Evolutionary conservation across 305 asterid genomes (phyloP), one percentile per base, ranked within the genome.

Genomic region (Lippia alba): DNA sequence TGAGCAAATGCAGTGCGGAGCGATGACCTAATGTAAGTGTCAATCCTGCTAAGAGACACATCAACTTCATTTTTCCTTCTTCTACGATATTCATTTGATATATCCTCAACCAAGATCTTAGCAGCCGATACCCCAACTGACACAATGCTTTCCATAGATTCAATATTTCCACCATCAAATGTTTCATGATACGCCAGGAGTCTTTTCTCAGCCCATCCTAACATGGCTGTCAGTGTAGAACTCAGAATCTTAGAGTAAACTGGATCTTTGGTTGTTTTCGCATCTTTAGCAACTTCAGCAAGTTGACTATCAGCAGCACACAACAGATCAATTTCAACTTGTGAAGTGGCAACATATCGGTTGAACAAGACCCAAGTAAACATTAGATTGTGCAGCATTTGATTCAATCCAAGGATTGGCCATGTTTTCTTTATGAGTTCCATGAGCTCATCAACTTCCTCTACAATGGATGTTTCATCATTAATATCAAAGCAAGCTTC

Each of bases 1-100:
- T 94, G 99, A 70, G 99, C 99, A 84, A 94, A 94, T 67, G 96
- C 96, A 64, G 99, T 94, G 81, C 96, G 97, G 44, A 94, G 96
- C 20, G 97, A 94, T 44, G 99, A 94, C 83, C 96, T 85, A 63
- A 94, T 89, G 73, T 94, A 94, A 74, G 96, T 91, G 70, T 94
- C 99, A 15, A 94, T 94, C 88, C 97, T 85, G 85, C 88, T 86
- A 56, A 87, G 93, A 68, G 89, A 88, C 76, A 94, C 97, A 66
- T 91, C 96, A 74, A 87, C 93, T 81, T 94, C 96, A 68, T 83
- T 86, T 81, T 94, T 94, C 62, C 97, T 87, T 76, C 97, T 80
- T 45, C 97, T 85, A 5, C 96, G 96, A 62, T 91, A 91, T 84
- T 94, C 99, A 70, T 86, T 94, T 46, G 97, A 91, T 59, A 94